phyloP scores from a whole-genome alignment of 805 yeast genomes.

The Lipomyces lipofer region DNA sequence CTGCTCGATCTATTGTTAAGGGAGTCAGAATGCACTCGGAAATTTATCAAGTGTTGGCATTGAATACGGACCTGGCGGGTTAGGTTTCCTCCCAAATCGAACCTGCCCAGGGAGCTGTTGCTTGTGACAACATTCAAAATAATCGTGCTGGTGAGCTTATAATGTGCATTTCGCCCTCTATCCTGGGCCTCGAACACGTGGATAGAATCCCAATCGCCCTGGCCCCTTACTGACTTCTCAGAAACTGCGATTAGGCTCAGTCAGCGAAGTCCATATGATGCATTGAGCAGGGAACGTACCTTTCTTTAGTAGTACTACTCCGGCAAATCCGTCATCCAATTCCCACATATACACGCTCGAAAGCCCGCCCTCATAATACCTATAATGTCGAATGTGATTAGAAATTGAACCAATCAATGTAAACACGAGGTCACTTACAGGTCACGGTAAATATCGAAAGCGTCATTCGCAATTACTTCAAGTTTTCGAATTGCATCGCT shows the following conservation, averaged over 20 bases:
- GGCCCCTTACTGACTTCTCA: conserved; percentile 10
- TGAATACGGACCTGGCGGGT: conserved; percentile 60
- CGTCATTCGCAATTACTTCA: conserved; percentile 81
- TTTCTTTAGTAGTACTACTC: conserved; percentile 85
- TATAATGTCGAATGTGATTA: neutral
- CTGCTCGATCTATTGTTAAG: conserved; percentile 47
- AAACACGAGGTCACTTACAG: conserved; percentile 38
- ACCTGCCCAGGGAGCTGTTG: conserved; percentile 41
- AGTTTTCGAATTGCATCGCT: conserved; percentile 63
- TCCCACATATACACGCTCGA: conserved; percentile 94
- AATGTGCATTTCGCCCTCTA: conserved; percentile 44
- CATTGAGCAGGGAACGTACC: no score
- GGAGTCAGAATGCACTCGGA: neutral
- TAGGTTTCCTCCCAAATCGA: conserved; percentile 74
- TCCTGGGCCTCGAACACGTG: conserved; percentile 80
- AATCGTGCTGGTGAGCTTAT: conserved; percentile 83
- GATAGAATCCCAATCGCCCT: conserved; percentile 85
- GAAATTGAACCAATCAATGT: neutral
- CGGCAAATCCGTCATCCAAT: conserved; percentile 79
- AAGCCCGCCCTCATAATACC: conserved; percentile 90
- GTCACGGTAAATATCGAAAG: conserved; percentile 90
- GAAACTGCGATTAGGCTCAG: no score
- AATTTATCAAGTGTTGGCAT: neutral
- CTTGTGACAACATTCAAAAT: conserved; percentile 63
- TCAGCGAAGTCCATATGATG: no score